Evolutionary conservation across 306 rosid species (phyloP).

Genomic region (Trifolium repens): DNA sequence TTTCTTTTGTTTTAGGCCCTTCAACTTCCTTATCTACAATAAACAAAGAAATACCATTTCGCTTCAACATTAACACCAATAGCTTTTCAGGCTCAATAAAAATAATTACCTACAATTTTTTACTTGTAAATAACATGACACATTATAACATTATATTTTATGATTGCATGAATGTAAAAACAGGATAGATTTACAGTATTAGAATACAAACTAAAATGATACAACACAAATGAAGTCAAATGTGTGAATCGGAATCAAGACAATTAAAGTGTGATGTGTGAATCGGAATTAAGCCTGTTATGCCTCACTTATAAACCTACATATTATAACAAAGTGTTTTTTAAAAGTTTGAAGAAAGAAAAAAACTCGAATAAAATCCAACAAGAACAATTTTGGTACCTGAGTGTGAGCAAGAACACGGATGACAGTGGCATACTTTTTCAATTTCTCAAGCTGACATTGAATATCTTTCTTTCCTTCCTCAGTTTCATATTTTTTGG

Average conservation of each 20-base stretch:
- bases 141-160: neutral
- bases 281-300: neutral
- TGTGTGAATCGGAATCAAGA: neutral
- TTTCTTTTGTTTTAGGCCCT: constrained; percentile 86
- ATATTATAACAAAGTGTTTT: too few species aligned
- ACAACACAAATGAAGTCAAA: neutral
- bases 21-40: constrained; percentile 72
- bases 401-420: constrained; percentile 87
- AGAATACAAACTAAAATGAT: neutral
- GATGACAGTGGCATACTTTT: constrained; percentile 61
- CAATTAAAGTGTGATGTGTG: too few species aligned
- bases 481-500: constrained; percentile 62
- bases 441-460: constrained; percentile 66
- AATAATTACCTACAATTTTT: too few species aligned
- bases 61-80: neutral
- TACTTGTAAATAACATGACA: too few species aligned
- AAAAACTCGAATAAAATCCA: neutral
- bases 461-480: constrained; percentile 68
- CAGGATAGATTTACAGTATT: neutral
- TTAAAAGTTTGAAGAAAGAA: neutral
- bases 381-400: constrained; percentile 44
- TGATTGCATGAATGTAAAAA: neutral
- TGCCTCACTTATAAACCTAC: neutral
- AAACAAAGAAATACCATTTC: neutral
- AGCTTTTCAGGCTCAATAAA: neutral